Conservation (phyloP, 2,329 filamentous ascomycete species). For the Colletotrichum sublineola region DNA sequence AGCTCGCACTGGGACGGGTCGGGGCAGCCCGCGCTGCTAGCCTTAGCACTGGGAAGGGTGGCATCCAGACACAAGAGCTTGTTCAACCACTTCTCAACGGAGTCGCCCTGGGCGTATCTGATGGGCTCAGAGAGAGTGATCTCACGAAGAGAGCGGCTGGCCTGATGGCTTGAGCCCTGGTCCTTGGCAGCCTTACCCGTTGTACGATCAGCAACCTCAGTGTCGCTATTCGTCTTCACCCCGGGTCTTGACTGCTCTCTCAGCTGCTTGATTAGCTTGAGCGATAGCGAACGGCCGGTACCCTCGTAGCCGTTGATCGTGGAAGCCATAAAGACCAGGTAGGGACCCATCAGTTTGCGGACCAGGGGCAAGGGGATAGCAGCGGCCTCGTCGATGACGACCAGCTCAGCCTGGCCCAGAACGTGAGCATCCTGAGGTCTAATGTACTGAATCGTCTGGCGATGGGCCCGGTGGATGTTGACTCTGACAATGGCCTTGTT, state of each 20-base stretch:
- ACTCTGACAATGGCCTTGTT: slow-evolving; percentile 99
- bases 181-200: slow-evolving; percentile 81
- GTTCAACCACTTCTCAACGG: slow-evolving; percentile 97
- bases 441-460: slow-evolving; percentile 99
- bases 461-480: slow-evolving; percentile 93
- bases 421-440: slow-evolving; percentile 96
- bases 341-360: slow-evolving; percentile 93
- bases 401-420: slow-evolving; percentile 91
- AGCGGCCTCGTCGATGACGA: slow-evolving; percentile 97
- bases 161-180: slow-evolving; percentile 68
- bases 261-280: slow-evolving; percentile 97
- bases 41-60: slow-evolving; percentile 83
- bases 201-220: slow-evolving; percentile 80
- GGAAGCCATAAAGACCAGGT: slow-evolving; percentile 98
- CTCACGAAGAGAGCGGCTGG: slow-evolving; percentile 87
- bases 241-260: slow-evolving; percentile 88
- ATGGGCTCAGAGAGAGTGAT: slow-evolving; percentile 96
- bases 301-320: slow-evolving; percentile 99
- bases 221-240: slow-evolving; percentile 67
- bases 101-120: slow-evolving; percentile 90
- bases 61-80: slow-evolving; percentile 93
- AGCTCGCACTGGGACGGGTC: slow-evolving; percentile 94
- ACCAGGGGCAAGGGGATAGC: slow-evolving; percentile 95
- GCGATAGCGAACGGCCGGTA: slow-evolving; percentile 91
- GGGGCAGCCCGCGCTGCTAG: slow-evolving; percentile 82